phyloP scores from a whole-genome alignment of 2,329 filamentous ascomycete genomes.

The Pezicula carpinea region DNA sequence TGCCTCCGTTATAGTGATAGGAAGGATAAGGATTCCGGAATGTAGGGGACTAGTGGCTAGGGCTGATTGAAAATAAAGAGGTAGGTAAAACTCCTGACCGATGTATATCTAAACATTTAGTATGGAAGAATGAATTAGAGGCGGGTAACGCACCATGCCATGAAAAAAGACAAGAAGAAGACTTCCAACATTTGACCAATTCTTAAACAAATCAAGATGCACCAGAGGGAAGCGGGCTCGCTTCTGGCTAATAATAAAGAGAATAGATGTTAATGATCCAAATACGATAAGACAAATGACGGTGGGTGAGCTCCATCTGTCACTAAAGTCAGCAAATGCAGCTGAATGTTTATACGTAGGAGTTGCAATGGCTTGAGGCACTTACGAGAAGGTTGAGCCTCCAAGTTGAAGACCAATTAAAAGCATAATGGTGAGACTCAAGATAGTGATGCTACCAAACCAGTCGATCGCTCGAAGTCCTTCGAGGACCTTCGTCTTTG shows the following conservation, averaged over 20 bases:
- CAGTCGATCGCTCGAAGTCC: neutral
- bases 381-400: neutral
- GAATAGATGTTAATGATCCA: slow-evolving; percentile 51
- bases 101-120: slow-evolving; percentile 30
- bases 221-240: slow-evolving; percentile 73
- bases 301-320: slow-evolving; percentile 62
- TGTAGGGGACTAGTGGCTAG: slow-evolving; percentile 63
- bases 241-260: slow-evolving; percentile 68
- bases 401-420: slow-evolving; percentile 72
- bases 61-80: slow-evolving; percentile 76
- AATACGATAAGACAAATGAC: slow-evolving; percentile 77
- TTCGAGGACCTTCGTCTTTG: slow-evolving; percentile 30
- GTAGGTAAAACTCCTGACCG: slow-evolving; percentile 37
- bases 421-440: slow-evolving; percentile 75
- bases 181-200: slow-evolving; percentile 59
- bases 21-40: slow-evolving; percentile 70
- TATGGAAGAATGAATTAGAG: neutral
- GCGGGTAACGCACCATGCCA: slow-evolving; percentile 39
- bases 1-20: slow-evolving; percentile 61
- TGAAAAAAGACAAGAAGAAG: slow-evolving; percentile 68
- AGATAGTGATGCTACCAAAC: slow-evolving; percentile 36
- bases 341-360: neutral
- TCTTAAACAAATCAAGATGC: slow-evolving; percentile 65
- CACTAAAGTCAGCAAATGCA: neutral
- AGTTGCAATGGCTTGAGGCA: neutral